phyloP scores from a whole-genome alignment of 495 filamentous ascomycete species.

The Neurospora hispaniola region DNA sequence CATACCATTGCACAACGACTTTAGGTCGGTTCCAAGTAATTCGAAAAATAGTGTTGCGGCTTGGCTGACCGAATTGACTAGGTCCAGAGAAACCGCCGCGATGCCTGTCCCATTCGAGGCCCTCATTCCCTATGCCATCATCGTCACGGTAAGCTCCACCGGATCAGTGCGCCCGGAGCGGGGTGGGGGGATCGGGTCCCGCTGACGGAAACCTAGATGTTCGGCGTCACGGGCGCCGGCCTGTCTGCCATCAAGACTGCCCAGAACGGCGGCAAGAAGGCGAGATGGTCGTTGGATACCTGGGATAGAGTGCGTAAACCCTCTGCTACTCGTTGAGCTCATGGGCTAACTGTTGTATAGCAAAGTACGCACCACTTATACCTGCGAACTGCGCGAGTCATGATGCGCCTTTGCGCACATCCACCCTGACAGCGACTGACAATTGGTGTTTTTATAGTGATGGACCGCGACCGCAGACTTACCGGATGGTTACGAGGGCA shows the following conservation, averaged over 20 bases:
- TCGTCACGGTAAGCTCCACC: conserved; percentile 56
- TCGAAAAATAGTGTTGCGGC: background rate
- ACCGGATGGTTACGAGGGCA: conserved; percentile 82
- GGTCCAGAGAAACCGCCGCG: conserved; percentile 24
- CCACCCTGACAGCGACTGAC: conserved; percentile 13
- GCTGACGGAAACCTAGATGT: conserved; percentile 58
- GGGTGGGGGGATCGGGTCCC: conserved; percentile 6
- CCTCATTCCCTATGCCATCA: conserved; percentile 87
- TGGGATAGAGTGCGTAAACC: conserved; percentile 79
- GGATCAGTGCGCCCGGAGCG: conserved; percentile 9
- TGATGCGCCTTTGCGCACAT: conserved; percentile 4
- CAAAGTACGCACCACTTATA: conserved; percentile 54
- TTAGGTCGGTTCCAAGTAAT: conserved; percentile 11
- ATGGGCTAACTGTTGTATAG: conserved; percentile 37
- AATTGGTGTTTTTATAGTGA: conserved; percentile 55
- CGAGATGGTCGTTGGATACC: conserved; percentile 71
- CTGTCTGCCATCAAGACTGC: conserved; percentile 62
- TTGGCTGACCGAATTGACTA: conserved; percentile 13
- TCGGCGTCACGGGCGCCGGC: conserved; percentile 69
- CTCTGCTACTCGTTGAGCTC: background rate
- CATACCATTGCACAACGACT: conserved; percentile 7
- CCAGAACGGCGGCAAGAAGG: conserved; percentile 81
- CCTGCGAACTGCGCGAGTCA: background rate
- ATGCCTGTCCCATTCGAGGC: conserved; percentile 98
- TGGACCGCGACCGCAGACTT: conserved; percentile 85